phyloP scores from a whole-genome alignment of 2,329 filamentous ascomycete species.

The Colletotrichum liaoningense region DNA sequence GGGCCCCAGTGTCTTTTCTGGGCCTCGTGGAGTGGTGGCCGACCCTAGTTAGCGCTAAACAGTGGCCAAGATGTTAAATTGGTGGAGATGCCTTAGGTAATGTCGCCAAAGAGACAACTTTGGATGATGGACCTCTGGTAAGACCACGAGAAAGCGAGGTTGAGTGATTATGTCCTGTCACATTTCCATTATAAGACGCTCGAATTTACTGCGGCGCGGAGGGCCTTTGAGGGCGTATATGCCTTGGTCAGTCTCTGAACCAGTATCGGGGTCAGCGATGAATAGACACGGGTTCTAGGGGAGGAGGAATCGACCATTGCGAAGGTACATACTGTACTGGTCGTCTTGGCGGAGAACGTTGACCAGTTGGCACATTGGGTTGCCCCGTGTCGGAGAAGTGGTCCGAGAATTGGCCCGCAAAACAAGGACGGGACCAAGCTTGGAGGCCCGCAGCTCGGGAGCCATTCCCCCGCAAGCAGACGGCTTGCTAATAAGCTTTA shows the following conservation, averaged over 20 bases:
- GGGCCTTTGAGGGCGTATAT: too few species aligned
- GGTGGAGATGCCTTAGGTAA: slow-evolving; percentile 18
- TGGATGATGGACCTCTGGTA: background rate
- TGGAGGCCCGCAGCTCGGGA: slow-evolving; percentile 19
- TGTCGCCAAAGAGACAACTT: background rate
- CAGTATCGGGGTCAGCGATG: too few species aligned
- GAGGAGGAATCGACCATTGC: too few species aligned
- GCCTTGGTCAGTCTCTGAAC: too few species aligned
- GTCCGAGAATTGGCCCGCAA: slow-evolving; percentile 27
- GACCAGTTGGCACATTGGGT: background rate
- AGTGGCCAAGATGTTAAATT: background rate
- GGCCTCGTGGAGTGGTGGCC: background rate
- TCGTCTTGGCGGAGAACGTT: background rate
- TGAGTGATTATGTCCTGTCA: too few species aligned
- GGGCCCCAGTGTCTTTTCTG: background rate
- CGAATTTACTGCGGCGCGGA: too few species aligned
- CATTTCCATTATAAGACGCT: too few species aligned
- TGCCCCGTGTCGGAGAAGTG: slow-evolving; percentile 22
- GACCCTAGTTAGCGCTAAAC: background rate
- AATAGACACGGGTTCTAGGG: too few species aligned
- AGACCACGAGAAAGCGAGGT: background rate
- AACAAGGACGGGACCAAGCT: slow-evolving; percentile 23
- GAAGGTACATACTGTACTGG: too few species aligned
- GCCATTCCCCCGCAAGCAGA: slow-evolving; percentile 17
- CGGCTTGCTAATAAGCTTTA: background rate